A percentile compares a stretch with the other conserved stretches of the same genome.
Conservation (phyloP, 1,139 yeast species). For the Sugiyamaella pinicola region DNA sequence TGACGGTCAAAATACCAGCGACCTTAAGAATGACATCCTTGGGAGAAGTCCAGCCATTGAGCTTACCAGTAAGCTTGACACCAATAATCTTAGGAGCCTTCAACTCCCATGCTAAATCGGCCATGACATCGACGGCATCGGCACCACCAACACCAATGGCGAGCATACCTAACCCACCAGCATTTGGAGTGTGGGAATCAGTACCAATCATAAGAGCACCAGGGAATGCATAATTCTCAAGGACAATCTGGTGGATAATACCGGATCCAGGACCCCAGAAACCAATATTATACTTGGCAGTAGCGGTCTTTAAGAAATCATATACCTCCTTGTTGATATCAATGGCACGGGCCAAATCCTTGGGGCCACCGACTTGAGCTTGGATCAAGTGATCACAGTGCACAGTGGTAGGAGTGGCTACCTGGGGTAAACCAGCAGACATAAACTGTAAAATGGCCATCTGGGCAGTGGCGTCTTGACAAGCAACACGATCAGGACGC, state of each 20-base stretch:
- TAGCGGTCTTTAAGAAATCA: constrained; percentile 90
- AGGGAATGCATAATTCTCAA: constrained; percentile 90
- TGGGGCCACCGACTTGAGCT: constrained; percentile 92
- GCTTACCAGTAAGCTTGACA: constrained; percentile 92
- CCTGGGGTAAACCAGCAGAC: constrained; percentile 94
- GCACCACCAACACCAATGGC: constrained; percentile 99
- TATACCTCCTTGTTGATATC: constrained; percentile 94
- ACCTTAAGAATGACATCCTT: constrained; percentile 94
- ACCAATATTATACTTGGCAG: constrained; percentile 97
- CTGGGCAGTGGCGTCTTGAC: constrained; percentile 99
- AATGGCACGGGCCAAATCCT: constrained; percentile 92
- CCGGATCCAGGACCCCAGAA: constrained; percentile 99
- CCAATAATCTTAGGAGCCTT: constrained; percentile 98
- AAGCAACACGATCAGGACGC: constrained; percentile 99
- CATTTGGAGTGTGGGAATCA: constrained; percentile 98
- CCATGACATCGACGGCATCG: constrained; percentile 98
- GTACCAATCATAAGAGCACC: constrained; percentile 98
- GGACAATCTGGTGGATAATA: constrained; percentile 95
- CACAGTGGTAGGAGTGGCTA: constrained; percentile 95
- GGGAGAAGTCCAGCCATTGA: constrained; percentile 98
- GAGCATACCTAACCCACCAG: constrained; percentile 98
- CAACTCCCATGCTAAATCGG: constrained; percentile 95
- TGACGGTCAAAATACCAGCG: constrained; percentile 96
- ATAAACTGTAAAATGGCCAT: constrained; percentile 98
- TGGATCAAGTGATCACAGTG: constrained; percentile 99